Evolutionary conservation across 345 rosid genomes (phyloP).

Genomic region (Salix dunnii): DNA sequence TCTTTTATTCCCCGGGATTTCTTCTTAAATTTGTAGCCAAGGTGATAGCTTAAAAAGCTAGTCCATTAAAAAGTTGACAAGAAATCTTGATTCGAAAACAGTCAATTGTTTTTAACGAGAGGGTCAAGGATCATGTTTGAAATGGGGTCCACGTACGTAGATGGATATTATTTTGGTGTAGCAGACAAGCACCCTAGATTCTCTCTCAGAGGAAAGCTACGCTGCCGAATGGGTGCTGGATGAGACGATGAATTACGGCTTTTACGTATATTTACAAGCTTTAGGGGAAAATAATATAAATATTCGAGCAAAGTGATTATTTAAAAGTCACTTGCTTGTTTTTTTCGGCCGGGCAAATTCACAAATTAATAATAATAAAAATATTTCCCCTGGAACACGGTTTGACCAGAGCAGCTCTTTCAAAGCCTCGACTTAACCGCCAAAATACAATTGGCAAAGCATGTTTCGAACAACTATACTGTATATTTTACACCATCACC

Average conservation of each 20-base stretch:
- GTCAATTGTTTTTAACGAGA: too few species aligned
- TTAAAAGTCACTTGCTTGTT: not conserved
- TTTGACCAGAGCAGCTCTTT: not conserved
- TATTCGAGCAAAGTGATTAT: not conserved
- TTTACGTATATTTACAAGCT: not conserved
- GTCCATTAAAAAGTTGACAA: not conserved
- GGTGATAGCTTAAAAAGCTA: too few species aligned
- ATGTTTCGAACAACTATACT: not conserved
- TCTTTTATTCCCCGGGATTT: too few species aligned
- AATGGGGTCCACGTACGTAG: too few species aligned
- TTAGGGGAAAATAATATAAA: not conserved
- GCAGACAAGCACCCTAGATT: too few species aligned
- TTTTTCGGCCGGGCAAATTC: not conserved
- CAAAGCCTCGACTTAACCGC: not conserved
- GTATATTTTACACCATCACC: not conserved
- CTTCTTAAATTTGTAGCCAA: not conserved
- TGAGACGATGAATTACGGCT: not conserved
- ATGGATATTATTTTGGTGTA: too few species aligned
- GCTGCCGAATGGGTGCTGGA: too few species aligned
- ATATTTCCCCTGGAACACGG: not conserved
- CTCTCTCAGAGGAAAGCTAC: too few species aligned
- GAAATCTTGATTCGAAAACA: not conserved
- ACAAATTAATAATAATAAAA: not conserved
- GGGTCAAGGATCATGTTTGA: not conserved
- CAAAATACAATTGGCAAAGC: not conserved